Evolutionary conservation across 495 filamentous ascomycete species (phyloP).

Genomic region (Podospora australis): DNA sequence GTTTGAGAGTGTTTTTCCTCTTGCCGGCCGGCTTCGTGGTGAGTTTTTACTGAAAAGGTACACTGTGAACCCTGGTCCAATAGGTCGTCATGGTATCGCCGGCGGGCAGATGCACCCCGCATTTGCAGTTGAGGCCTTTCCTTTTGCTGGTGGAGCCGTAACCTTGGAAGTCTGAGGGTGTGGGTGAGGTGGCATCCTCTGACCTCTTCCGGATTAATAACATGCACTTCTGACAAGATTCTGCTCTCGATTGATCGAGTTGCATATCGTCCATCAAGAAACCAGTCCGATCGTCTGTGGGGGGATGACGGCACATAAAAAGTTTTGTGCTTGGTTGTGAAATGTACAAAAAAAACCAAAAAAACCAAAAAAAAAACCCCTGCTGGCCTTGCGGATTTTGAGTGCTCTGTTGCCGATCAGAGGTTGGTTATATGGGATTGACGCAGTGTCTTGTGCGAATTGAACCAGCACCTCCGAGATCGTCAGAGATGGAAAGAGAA

Average conservation of each 20-base stretch:
- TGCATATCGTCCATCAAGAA: too few relatives aligned
- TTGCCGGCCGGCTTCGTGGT: too few relatives aligned
- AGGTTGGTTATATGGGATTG: too few relatives aligned
- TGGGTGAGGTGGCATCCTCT: background rate
- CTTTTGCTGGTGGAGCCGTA: too few relatives aligned
- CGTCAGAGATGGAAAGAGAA: background rate
- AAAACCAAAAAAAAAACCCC: too few relatives aligned
- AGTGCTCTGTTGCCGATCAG: too few relatives aligned
- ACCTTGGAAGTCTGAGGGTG: background rate
- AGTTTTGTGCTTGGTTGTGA: too few relatives aligned
- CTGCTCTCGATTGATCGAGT: background rate
- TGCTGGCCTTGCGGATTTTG: too few relatives aligned
- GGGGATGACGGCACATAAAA: background rate
- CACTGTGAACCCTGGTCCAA: conserved; percentile 1
- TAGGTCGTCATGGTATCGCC: background rate
- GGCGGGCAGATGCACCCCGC: conserved; percentile 1
- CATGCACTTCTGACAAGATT: background rate
- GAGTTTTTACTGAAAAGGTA: background rate
- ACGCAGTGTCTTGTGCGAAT: too few relatives aligned
- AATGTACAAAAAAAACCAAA: too few relatives aligned
- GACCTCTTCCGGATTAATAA: background rate
- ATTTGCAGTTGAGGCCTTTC: background rate
- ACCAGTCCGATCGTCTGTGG: background rate
- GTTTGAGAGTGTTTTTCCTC: background rate
- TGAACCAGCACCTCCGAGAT: too few relatives aligned